These are phyloP conservation scores for Allium fistulosum DNA, from an alignment of 106 monocot genomes.

Conservation along the genomic window DNA sequence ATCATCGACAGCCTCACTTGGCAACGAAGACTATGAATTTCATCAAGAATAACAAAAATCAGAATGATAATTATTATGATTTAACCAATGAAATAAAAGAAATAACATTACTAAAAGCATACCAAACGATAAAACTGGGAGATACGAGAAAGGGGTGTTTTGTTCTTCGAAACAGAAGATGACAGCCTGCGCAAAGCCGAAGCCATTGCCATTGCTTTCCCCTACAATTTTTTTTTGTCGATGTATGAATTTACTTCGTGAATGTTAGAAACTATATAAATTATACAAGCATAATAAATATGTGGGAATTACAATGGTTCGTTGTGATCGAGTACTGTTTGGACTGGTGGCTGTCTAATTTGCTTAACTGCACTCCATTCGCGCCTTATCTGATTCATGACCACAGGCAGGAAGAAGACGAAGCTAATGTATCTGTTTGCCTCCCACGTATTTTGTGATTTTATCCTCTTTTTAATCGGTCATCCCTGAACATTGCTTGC, in stretches of 20 bases:
- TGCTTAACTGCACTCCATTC: neutral
- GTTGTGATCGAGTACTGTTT: neutral
- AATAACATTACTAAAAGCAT: neutral
- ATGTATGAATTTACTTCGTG: neutral
- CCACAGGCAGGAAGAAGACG: neutral
- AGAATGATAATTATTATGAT: neutral
- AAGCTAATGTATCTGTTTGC: no score
- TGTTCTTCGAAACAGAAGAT: constrained; percentile 16
- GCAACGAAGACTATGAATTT: constrained; percentile 56
- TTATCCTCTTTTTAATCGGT: no score
- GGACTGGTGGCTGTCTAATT: neutral
- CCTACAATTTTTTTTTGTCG: neutral
- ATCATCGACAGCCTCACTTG: constrained; percentile 41
- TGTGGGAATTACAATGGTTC: neutral
- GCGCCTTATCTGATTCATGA: neutral
- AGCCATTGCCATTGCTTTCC: constrained; percentile 59
- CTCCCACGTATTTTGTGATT: no score
- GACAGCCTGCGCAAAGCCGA: constrained; percentile 72
- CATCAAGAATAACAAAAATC: neutral
- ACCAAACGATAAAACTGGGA: constrained; percentile 69
- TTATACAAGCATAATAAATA: neutral
- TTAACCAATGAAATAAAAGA: neutral
- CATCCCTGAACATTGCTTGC: no score
- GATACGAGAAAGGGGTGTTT: constrained; percentile 22
- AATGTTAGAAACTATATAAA: neutral